Evolutionary conservation across 2,329 filamentous ascomycete genomes (phyloP).

Genomic region (Triangularia setosa): DNA sequence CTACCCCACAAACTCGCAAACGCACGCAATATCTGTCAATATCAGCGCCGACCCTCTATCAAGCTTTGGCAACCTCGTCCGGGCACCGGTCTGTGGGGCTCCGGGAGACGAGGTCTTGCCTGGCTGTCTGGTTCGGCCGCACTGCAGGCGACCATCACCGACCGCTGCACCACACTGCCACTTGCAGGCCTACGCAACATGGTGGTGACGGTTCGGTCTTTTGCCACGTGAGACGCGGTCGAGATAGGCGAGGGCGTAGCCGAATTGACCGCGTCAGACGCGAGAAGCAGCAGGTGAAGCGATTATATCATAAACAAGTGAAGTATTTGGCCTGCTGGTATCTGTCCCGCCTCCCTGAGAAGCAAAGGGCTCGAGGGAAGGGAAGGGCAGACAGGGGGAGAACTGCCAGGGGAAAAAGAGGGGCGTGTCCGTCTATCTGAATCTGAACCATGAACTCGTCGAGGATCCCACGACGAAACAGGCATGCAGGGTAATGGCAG

Average conservation of each 20-base stretch:
- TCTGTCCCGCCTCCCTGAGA: neutral
- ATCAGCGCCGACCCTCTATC: conserved; percentile 15
- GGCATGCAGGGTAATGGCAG: conserved; percentile 10
- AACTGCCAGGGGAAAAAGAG: conserved; percentile 6
- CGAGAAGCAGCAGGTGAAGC: conserved; percentile 3
- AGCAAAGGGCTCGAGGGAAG: neutral
- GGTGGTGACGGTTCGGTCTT: conserved; percentile 6
- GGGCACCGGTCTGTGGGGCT: conserved; percentile 15
- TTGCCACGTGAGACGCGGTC: conserved; percentile 17
- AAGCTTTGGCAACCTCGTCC: conserved; percentile 13
- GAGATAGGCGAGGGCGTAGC: conserved; percentile 12
- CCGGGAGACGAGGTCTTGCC: conserved; percentile 3
- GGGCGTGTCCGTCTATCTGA: conserved; percentile 3
- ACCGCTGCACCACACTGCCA: conserved; percentile 3
- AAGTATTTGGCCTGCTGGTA: neutral
- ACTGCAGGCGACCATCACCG: conserved; percentile 6
- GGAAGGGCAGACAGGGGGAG: neutral
- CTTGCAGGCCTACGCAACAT: neutral
- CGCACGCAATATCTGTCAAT: conserved; percentile 27
- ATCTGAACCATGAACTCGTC: conserved; percentile 1
- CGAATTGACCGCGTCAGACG: conserved; percentile 8
- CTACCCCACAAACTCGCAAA: conserved; percentile 31
- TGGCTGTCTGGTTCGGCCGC: conserved; percentile 1
- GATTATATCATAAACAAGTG: neutral
- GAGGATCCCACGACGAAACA: conserved; percentile 7